Percentiles rank a stretch among this genome's conserved stretches.
phyloP scores from a whole-genome alignment of 1,139 yeast genomes.

The Candida tetrigidarum region DNA sequence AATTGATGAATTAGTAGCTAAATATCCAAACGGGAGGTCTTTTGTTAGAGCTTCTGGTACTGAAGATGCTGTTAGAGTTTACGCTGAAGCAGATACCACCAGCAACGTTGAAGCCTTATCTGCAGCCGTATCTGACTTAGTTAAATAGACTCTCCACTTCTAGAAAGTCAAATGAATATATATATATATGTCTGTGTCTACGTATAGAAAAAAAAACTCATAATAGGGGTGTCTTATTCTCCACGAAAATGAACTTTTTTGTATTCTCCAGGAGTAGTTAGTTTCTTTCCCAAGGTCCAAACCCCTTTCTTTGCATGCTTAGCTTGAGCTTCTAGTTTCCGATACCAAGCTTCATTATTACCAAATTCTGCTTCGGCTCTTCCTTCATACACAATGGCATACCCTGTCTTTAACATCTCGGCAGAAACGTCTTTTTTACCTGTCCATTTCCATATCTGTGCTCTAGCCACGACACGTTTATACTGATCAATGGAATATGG shows the following conservation, averaged over 20 bases:
- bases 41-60: conserved; percentile 98
- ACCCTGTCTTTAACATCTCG: conserved; percentile 82
- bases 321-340: conserved; percentile 62
- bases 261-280: conserved; percentile 83
- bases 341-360: conserved; percentile 64
- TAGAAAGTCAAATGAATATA: conserved; percentile 13
- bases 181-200: too few relatives aligned
- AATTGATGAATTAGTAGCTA: conserved; percentile 67
- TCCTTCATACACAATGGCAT: conserved; percentile 89
- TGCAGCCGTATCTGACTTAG: conserved; percentile 35
- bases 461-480: conserved; percentile 84
- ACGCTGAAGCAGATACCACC: conserved; percentile 78
- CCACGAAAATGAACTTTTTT: conserved; percentile 47
- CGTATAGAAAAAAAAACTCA: not conserved
- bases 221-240: conserved; percentile 7
- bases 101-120: conserved; percentile 40
- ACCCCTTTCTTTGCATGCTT: conserved; percentile 63
- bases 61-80: conserved; percentile 95
- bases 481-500: conserved; percentile 90
- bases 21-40: conserved; percentile 71
- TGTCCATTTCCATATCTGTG: conserved; percentile 71
- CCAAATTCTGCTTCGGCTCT: conserved; percentile 86
- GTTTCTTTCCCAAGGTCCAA: conserved; percentile 59
- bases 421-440: conserved; percentile 82
- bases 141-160: conserved; percentile 20